phyloP scores from a whole-genome alignment of 306 rosid genomes.

The Sicyos baderoa region DNA sequence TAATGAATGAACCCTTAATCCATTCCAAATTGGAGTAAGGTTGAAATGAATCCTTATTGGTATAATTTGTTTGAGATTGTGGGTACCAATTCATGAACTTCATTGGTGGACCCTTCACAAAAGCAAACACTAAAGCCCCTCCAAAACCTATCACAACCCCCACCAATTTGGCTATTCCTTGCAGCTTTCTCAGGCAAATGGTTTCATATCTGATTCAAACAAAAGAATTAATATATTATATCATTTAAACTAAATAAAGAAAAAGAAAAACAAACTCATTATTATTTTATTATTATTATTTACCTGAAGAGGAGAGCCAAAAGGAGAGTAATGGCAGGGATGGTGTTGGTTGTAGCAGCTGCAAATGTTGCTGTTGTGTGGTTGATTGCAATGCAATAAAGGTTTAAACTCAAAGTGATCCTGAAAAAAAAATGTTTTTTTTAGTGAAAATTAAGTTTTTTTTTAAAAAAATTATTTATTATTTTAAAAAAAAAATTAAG shows the following conservation, averaged over 20 bases:
- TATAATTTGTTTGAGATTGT: conserved; percentile 17
- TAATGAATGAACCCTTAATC: conserved; percentile 57
- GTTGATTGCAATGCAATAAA: conserved; percentile 66
- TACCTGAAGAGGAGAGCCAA: conserved; percentile 60
- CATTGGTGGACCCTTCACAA: conserved; percentile 61
- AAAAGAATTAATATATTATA: background rate
- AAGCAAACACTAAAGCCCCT: conserved; percentile 70
- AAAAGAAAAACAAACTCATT: too few relatives aligned
- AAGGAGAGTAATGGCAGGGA: conserved; percentile 75
- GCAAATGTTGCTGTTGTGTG: conserved; percentile 85
- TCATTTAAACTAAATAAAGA: too few relatives aligned
- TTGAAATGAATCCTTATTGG: background rate
- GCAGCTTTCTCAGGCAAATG: conserved; percentile 35
- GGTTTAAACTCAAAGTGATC: conserved; percentile 68
- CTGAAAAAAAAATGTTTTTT: conserved; percentile 20
- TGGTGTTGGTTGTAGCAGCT: conserved; percentile 68
- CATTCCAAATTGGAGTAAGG: conserved; percentile 33
- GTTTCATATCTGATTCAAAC: conserved; percentile 49
- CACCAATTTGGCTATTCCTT: conserved; percentile 69
- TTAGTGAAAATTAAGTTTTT: background rate
- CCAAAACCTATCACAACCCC: conserved; percentile 51
- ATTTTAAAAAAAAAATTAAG: too few relatives aligned
- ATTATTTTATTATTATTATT: background rate
- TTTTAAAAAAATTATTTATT: too few relatives aligned
- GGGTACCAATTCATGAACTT: conserved; percentile 41